phyloP scores from a whole-genome alignment of 768 basidiomycete species.

The Suillus sp. region DNA sequence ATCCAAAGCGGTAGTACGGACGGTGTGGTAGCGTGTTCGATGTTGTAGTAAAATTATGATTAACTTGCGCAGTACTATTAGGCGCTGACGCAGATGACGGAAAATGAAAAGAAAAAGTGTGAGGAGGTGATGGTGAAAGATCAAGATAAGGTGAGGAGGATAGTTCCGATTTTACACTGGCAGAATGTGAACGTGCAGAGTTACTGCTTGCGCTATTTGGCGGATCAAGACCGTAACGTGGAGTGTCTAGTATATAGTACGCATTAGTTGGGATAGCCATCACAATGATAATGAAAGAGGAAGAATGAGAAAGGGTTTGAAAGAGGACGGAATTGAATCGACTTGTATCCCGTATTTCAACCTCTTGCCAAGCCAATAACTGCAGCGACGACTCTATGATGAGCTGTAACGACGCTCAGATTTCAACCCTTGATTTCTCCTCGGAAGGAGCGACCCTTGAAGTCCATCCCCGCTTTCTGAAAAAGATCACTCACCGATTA shows the following conservation, averaged over 20 bases:
- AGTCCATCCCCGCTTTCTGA: conserved; percentile 2
- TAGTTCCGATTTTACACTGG: conserved; percentile 31
- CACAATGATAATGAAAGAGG: neutral
- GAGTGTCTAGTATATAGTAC: conserved; percentile 9
- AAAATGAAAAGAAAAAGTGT: conserved; percentile 27
- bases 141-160: conserved; percentile 27
- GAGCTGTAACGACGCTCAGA: conserved; percentile 4
- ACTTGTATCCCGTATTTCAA: conserved; percentile 1
- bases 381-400: neutral
- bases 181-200: conserved; percentile 18
- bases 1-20: conserved; percentile 27
- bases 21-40: conserved; percentile 7
- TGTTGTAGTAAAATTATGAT: conserved; percentile 1
- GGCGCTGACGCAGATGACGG: conserved; percentile 12
- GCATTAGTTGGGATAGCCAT: conserved; percentile 7
- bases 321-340: neutral
- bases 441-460: conserved; percentile 7
- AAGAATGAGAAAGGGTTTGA: neutral
- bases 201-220: conserved; percentile 2
- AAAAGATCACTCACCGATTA: conserved; percentile 6
- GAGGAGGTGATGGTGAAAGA: conserved; percentile 24
- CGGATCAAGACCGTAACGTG: conserved; percentile 4
- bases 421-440: conserved; percentile 4
- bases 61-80: conserved; percentile 1
- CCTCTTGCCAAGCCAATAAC: conserved; percentile 1